These are phyloP conservation scores for Aspergillus avenaceus DNA, from an alignment of 495 filamentous ascomycete species.

Conservation along the genomic window DNA sequence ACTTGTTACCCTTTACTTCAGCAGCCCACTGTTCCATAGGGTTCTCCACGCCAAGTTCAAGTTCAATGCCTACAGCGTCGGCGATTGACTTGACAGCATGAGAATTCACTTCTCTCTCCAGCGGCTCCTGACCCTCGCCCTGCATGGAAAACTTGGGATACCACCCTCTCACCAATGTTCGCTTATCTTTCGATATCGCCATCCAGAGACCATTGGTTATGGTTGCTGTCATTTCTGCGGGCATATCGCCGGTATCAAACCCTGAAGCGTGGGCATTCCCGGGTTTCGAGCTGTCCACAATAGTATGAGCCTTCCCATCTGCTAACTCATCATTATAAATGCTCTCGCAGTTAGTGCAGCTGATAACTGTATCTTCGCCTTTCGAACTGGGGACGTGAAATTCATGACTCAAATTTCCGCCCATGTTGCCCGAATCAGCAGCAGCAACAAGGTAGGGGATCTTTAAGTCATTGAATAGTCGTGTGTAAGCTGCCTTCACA, in stretches of 20 bases:
- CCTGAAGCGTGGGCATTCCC: slow-evolving; percentile 11
- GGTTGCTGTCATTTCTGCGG: slow-evolving; percentile 21
- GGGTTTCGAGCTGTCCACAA: slow-evolving; percentile 3
- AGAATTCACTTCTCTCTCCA: slow-evolving; percentile 59
- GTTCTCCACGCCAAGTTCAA: slow-evolving; percentile 68
- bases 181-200: slow-evolving; percentile 65
- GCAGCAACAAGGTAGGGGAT: slow-evolving; percentile 80
- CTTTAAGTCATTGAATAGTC: slow-evolving; percentile 77
- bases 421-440: slow-evolving; percentile 94
- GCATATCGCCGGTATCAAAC: slow-evolving; percentile 28
- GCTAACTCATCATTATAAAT: slow-evolving; percentile 84
- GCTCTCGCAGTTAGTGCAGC: slow-evolving; percentile 68
- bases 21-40: slow-evolving; percentile 53
- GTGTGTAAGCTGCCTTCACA: slow-evolving; percentile 65
- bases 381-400: slow-evolving; percentile 79
- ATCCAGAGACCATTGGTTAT: slow-evolving; percentile 54
- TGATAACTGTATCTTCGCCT: slow-evolving; percentile 83
- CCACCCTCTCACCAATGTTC: slow-evolving; percentile 63
- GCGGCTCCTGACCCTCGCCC: slow-evolving; percentile 26
- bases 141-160: slow-evolving; percentile 48
- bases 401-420: slow-evolving; percentile 88
- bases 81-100: slow-evolving; percentile 64
- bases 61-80: slow-evolving; percentile 52
- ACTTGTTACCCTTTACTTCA: slow-evolving; percentile 30
- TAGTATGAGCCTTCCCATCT: slow-evolving; percentile 30